Percentiles rank a stretch among this genome's conserved stretches.
These are phyloP conservation scores for Acaromyces ingoldii DNA, from an alignment of 1,284 basidiomycete genomes.

Conservation along the genomic window DNA sequence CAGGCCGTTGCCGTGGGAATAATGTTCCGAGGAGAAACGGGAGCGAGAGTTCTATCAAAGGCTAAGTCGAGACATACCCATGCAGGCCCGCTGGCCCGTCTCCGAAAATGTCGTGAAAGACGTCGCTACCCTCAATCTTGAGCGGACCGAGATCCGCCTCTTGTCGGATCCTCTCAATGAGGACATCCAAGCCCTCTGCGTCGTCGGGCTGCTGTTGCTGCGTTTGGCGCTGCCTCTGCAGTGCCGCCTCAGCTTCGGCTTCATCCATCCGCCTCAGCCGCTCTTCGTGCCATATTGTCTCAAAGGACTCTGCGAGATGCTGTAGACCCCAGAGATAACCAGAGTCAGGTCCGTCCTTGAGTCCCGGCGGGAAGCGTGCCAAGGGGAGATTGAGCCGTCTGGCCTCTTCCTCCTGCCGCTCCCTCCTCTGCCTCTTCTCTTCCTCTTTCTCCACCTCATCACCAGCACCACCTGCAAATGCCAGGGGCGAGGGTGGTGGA, in stretches of 20 bases:
- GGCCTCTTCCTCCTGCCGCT: background rate
- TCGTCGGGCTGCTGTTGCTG: slow-evolving; percentile 18
- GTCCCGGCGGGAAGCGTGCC: slow-evolving; percentile 75
- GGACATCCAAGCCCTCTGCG: slow-evolving; percentile 13
- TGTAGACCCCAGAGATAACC: slow-evolving; percentile 89
- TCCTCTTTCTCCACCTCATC: slow-evolving; percentile 5
- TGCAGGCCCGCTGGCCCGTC: slow-evolving; percentile 18
- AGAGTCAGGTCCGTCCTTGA: slow-evolving; percentile 79
- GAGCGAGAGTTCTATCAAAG: too few species aligned
- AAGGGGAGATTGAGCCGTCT: slow-evolving; percentile 18
- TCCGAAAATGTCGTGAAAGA: slow-evolving; percentile 51
- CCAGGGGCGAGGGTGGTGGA: slow-evolving; percentile 22
- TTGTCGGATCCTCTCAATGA: background rate
- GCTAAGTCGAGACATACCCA: slow-evolving; percentile 24
- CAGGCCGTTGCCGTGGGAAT: too few species aligned
- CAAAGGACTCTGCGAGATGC: slow-evolving; percentile 65
- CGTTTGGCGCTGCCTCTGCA: slow-evolving; percentile 6
- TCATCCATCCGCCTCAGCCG: slow-evolving; percentile 18
- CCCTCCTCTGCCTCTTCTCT: too few species aligned
- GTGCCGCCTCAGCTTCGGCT: slow-evolving; percentile 8
- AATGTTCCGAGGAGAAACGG: too few species aligned
- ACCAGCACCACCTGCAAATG: slow-evolving; percentile 5
- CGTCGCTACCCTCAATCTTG: slow-evolving; percentile 35
- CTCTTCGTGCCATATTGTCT: slow-evolving; percentile 54
- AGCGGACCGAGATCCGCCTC: slow-evolving; percentile 28